A percentile compares a stretch with the other conserved stretches of the same genome.
phyloP scores from a whole-genome alignment of 148 eudicot genomes.

The Amaranthus palmeri region DNA sequence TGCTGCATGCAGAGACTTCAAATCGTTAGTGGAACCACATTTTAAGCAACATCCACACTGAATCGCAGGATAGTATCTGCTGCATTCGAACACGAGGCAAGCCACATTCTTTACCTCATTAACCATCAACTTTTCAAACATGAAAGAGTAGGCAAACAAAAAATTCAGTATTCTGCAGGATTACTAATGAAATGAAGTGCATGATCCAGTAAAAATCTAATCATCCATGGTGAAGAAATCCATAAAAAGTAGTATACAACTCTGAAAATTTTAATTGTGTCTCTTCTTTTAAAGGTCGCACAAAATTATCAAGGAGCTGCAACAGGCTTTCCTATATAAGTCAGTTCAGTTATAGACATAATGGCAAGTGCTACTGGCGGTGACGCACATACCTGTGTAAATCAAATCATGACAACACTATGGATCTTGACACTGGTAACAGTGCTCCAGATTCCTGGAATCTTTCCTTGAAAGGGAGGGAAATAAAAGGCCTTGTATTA shows the following conservation, averaged over 20 bases:
- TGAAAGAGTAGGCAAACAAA: slow-evolving; percentile 8
- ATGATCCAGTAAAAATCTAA: background rate
- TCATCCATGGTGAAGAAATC: background rate
- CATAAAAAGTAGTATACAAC: background rate
- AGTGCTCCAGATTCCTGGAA: background rate
- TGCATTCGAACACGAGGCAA: slow-evolving; percentile 36
- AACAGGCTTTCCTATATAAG: background rate
- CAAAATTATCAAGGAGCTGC: background rate
- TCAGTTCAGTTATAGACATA: background rate
- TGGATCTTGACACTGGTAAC: background rate
- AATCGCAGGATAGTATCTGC: slow-evolving; percentile 18
- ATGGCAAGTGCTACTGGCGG: background rate
- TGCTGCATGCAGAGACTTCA: slow-evolving; percentile 38
- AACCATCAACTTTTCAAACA: slow-evolving; percentile 35
- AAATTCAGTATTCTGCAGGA: background rate
- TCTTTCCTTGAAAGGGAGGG: background rate
- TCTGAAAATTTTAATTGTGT: background rate
- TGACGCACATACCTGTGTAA: background rate
- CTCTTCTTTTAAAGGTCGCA: background rate
- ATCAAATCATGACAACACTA: no score
- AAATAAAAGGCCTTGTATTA: background rate
- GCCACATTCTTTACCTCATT: slow-evolving; percentile 45
- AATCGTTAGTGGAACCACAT: slow-evolving; percentile 55
- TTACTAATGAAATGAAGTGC: background rate
- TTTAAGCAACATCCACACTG: slow-evolving; percentile 60